Evolutionary conservation across 352 stramenopile species (phyloP).

Genomic region (Saprolegnia parasitica): DNA sequence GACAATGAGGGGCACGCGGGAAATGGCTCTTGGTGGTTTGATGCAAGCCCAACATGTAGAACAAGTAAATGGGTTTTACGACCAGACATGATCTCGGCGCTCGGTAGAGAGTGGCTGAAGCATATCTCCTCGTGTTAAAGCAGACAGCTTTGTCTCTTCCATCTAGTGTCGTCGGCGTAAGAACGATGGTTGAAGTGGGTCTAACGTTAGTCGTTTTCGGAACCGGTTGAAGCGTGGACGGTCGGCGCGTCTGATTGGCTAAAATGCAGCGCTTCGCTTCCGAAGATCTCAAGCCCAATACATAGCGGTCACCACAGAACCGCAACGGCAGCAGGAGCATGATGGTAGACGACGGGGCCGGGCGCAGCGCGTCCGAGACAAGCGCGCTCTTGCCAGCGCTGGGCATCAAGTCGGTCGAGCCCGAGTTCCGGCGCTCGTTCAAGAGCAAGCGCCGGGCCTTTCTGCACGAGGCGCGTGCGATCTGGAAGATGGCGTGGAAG

Average conservation of each 20-base stretch:
- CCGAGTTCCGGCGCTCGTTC: not conserved
- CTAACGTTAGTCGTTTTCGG: too few species aligned
- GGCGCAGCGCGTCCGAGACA: constrained; percentile 18
- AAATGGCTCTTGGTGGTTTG: too few species aligned
- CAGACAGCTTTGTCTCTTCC: too few species aligned
- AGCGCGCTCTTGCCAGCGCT: constrained; percentile 5
- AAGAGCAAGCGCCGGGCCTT: constrained; percentile 30
- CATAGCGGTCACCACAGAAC: not conserved
- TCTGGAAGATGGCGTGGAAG: constrained; percentile 82
- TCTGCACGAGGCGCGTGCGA: constrained; percentile 52
- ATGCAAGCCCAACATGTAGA: too few species aligned
- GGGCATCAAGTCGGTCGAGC: constrained; percentile 11
- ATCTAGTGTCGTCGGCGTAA: too few species aligned
- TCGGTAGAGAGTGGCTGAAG: too few species aligned
- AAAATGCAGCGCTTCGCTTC: not conserved
- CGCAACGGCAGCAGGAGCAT: too few species aligned
- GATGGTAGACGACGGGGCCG: constrained; percentile 9
- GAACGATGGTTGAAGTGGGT: too few species aligned
- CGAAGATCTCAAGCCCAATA: not conserved
- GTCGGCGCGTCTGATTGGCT: not conserved
- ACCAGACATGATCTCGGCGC: too few species aligned
- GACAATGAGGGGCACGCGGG: too few species aligned
- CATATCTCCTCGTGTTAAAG: too few species aligned
- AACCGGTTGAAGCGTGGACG: not conserved
- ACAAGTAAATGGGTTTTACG: too few species aligned